These are phyloP conservation scores for Saccharum spontaneum DNA, from an alignment of 176 grass and related monocot species.

Conservation along the genomic window DNA sequence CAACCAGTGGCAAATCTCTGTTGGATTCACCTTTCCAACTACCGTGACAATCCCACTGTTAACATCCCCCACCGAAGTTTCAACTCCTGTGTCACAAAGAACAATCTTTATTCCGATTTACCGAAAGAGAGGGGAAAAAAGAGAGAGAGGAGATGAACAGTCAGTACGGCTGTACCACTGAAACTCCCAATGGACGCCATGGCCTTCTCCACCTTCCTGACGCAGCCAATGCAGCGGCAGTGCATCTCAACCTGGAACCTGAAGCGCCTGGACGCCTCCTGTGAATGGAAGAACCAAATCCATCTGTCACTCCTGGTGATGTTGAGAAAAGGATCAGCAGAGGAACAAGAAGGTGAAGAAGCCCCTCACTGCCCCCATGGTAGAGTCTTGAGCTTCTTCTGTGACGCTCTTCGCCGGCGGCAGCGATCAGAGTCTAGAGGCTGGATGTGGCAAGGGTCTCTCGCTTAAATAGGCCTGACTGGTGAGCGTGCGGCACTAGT, in stretches of 20 bases:
- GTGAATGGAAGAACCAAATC: slow-evolving; percentile 13
- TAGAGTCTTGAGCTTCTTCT: background rate
- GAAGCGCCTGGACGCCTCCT: slow-evolving; percentile 26
- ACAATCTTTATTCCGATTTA: background rate
- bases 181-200: slow-evolving; percentile 35
- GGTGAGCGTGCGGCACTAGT: background rate
- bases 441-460: background rate
- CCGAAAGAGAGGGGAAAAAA: no score
- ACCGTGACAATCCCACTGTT: slow-evolving; percentile 31
- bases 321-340: background rate
- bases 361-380: slow-evolving; percentile 31
- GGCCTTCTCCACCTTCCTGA: slow-evolving; percentile 42
- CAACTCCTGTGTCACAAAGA: background rate
- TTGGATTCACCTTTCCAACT: slow-evolving; percentile 31
- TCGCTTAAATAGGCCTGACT: slow-evolving; percentile 25
- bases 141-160: background rate
- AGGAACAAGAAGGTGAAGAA: background rate
- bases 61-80: slow-evolving; percentile 20
- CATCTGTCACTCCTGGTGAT: background rate
- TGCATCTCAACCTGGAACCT: slow-evolving; percentile 37
- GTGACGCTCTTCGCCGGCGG: background rate
- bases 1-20: slow-evolving; percentile 33
- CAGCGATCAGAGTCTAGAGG: background rate
- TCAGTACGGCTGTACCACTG: background rate
- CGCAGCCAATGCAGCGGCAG: slow-evolving; percentile 43